Percentiles rank a stretch among this genome's conserved stretches.
Evolutionary conservation across 2,329 filamentous ascomycete genomes (phyloP).

Genomic region (Ambrosiella beaveri): DNA sequence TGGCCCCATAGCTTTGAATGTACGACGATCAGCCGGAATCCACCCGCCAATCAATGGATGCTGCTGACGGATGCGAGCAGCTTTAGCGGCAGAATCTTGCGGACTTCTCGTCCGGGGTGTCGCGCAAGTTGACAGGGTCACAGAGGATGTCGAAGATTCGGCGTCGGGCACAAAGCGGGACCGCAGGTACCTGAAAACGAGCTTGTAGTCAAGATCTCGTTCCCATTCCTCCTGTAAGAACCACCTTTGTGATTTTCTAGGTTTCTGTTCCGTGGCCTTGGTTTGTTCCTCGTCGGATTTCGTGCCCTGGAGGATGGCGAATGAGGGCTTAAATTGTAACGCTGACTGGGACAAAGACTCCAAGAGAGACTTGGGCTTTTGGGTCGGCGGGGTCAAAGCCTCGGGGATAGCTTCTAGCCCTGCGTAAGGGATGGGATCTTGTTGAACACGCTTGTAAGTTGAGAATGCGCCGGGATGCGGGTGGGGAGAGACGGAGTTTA

Average conservation of each 20-base stretch:
- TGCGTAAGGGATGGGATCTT: constrained; percentile 55
- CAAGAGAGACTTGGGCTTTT: constrained; percentile 14
- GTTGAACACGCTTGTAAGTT: constrained; percentile 52
- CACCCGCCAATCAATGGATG: constrained; percentile 64
- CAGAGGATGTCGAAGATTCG: constrained; percentile 27
- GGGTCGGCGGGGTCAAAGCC: constrained; percentile 16
- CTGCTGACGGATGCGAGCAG: constrained; percentile 70
- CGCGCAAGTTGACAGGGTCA: not conserved
- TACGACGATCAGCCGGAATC: constrained; percentile 34
- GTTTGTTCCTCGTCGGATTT: constrained; percentile 12
- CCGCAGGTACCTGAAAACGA: constrained; percentile 77
- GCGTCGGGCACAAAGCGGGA: constrained; percentile 43
- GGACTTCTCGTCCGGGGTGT: constrained; percentile 25
- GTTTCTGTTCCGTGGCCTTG: not conserved
- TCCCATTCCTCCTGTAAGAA: constrained; percentile 80
- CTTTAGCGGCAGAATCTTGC: constrained; percentile 56
- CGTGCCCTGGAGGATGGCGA: constrained; percentile 15
- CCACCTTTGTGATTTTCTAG: constrained; percentile 13
- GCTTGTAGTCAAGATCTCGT: constrained; percentile 71
- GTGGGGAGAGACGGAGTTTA: constrained; percentile 60
- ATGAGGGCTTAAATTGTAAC: constrained; percentile 10
- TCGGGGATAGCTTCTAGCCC: constrained; percentile 53
- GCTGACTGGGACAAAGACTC: constrained; percentile 9
- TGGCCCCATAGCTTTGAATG: constrained; percentile 37
- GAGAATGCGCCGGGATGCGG: constrained; percentile 71